Base-by-base conservation (phyloP, 768 basidiomycete species). In the Leucocoprinus sp. region DNA sequence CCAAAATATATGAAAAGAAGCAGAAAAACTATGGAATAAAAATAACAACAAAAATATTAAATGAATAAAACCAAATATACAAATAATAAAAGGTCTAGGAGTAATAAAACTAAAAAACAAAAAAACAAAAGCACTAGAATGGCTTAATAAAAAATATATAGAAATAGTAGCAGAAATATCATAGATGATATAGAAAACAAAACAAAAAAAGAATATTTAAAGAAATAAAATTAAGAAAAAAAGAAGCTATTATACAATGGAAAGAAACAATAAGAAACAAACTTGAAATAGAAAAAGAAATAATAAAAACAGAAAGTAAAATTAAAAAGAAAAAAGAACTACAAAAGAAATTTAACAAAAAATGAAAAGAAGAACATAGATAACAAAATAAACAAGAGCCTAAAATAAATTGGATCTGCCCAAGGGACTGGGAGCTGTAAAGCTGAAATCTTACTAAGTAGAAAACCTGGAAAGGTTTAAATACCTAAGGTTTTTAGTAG, bases 11-110 rank as follows among this genome's bases (percentile, higher is more conserved):
- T 54, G 50, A 51, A 17, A 43, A 42, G 29, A 35, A 28, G 42
- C 45, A 18, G 31, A 52, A 43, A 18, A 35, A 28, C 11, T 48
- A 15, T 54, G 48, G 50, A 29, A 17, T 1, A 54, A 37, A 21
- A 15, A 24, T n/a, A n/a, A n/a, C 2, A 43, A 19, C 3, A 7
- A 3, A 21, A 4, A 49, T 14, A 28, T n/a, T 9, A n/a, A n/a
- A n/a, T 47, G 40, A 49, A 14, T 28, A 2, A 6, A n/a, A 35
- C 26, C 28, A 21, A 15, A n/a, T 4, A 21, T 27, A 7, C 38
- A 39, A 9, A 47, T 35, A 38, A 33, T 52, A 3, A 43, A 33
- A 33, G 29, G 14, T 2, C 2, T 34, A 2, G 37, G 39, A 28
- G 31, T 45, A 14, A 28, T 27, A 0, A 15, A 26, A 27, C 12